Evolutionary conservation across 2,329 filamentous ascomycete genomes (phyloP), one percentile per base, ranked within the genome.

Genomic region (Calcarisporium arbuscula): DNA sequence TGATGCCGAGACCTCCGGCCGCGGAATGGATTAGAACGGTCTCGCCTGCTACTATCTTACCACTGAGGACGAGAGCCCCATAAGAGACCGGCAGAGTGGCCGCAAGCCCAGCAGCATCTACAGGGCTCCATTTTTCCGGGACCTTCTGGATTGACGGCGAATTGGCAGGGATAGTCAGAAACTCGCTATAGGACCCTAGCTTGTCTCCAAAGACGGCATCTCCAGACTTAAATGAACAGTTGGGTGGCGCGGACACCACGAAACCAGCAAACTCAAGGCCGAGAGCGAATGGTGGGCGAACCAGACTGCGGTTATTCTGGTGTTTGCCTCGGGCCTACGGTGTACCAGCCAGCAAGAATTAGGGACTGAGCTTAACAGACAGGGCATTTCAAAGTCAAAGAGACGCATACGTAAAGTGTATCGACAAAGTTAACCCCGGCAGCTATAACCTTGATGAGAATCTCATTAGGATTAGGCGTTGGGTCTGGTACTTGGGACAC

Each of bases 241-340:
- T 26, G 5, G 50, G 15, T 0, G 67, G 61, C 0, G 63, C 49
- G 3, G 54, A 54, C 21, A 65, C 40, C 2, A 80, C 58, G 3
- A 65, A 56, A n/a, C 74, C 75, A 1, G 72, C 61, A 46, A 79
- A 80, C 48, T 80, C 74, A n/a, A 71, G 70, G 10, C 75, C 75
- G 1, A 78, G 62, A 2, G 64, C 66, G 53, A 80, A 80, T 0
- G 74, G 74, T 2, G 74, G 75, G 20, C 58, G 60, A 23, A 74
- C 64, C 35, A 74, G 65, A n/a, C 62, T 63, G 19, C 58, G 61
- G 48, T 77, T 78, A 49, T 79, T 80, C 46, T 80, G 74, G 46
- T 80, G 75, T 42, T 68, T 65, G 7, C 74, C 75, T 47, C 64
- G 63, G 3, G 69, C 70, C 60, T 64, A 22, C 12, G 6, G 19